Evolutionary conservation across 2,329 filamentous ascomycete genomes (phyloP).

Genomic region (Pestalotiopsis sp.): DNA sequence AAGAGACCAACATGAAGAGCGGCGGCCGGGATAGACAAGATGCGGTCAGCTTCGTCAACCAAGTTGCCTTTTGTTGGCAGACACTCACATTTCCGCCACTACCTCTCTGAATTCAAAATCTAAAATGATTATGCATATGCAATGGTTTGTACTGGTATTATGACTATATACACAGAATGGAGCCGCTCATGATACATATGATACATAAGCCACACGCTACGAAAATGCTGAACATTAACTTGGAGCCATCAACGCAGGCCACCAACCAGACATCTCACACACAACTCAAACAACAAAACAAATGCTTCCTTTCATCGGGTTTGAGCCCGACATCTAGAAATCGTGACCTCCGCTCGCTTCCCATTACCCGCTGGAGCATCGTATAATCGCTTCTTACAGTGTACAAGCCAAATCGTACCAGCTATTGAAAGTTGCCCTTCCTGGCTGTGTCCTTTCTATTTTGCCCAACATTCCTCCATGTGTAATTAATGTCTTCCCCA

Average conservation of each 20-base stretch:
- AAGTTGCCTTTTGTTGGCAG: conserved; percentile 12
- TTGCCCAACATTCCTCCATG: not conserved
- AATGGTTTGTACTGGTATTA: conserved; percentile 23
- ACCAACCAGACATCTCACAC: not conserved
- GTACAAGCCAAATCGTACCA: not conserved
- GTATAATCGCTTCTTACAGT: not conserved
- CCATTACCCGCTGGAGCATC: not conserved
- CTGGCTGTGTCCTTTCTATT: not conserved
- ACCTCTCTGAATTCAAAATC: conserved; percentile 13
- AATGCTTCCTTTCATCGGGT: not conserved
- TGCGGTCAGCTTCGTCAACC: conserved; percentile 17
- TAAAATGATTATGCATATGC: not conserved
- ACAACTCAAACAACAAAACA: not conserved
- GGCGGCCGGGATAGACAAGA: conserved; percentile 18
- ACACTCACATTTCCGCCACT: conserved; percentile 16
- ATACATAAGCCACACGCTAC: conserved; percentile 27
- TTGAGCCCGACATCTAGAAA: not conserved
- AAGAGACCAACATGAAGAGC: not conserved
- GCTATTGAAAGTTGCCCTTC: conserved; percentile 7
- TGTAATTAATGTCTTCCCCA: not conserved
- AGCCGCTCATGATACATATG: conserved; percentile 25
- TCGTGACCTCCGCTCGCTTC: conserved; percentile 2
- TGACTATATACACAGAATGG: conserved; percentile 22
- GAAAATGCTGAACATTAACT: conserved; percentile 8
- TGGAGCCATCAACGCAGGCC: not conserved